These are phyloP conservation scores for Botryotinia calthae DNA, from an alignment of 2,329 filamentous ascomycete genomes.

Conservation along the genomic window DNA sequence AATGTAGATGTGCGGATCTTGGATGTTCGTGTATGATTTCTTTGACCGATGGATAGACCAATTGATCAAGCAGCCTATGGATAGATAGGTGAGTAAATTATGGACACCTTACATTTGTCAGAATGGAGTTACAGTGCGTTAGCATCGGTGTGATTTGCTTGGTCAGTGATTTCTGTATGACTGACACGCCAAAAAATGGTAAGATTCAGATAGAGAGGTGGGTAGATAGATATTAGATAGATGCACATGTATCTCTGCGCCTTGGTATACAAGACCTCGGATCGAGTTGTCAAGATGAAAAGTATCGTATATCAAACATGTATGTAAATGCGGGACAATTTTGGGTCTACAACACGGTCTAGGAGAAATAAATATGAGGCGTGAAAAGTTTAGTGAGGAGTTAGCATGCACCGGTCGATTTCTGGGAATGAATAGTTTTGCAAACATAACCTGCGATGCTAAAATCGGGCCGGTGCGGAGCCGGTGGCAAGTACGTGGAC, in stretches of 20 bases:
- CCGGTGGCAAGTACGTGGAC: background rate
- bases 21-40: background rate
- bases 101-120: background rate
- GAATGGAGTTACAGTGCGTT: background rate
- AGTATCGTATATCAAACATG: background rate
- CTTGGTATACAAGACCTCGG: constrained; percentile 5
- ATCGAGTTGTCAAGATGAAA: constrained; percentile 4
- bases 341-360: background rate
- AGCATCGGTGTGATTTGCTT: constrained; percentile 5
- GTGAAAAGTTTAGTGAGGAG: background rate
- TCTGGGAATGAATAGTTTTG: background rate
- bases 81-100: background rate
- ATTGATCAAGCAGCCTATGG: background rate
- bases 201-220: background rate
- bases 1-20: background rate
- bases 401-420: background rate
- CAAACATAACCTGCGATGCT: background rate
- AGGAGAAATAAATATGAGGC: background rate
- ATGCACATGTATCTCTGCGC: background rate
- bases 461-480: constrained; percentile 11
- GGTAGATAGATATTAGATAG: background rate
- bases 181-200: background rate
- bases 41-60: background rate
- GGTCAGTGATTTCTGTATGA: background rate
- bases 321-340: background rate